A percentile compares a stretch with the other conserved stretches of the same genome.
Evolutionary conservation across 176 grass and related monocot species (phyloP).

Genomic region (Aegilops tauschii): DNA sequence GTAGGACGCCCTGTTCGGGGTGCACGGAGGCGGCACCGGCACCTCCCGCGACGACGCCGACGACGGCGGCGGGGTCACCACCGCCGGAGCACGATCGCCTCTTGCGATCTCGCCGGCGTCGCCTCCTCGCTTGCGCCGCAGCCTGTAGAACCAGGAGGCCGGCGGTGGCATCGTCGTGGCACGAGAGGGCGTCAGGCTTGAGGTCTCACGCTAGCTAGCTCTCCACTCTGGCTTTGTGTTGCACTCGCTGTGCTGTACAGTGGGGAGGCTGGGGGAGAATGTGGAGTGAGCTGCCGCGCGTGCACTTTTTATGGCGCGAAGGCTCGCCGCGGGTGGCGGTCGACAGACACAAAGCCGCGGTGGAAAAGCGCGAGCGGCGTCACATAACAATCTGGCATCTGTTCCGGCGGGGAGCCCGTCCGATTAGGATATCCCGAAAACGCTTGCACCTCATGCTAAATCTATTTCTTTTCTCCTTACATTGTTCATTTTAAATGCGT

Average conservation of each 20-base stretch:
- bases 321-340: slow-evolving; percentile 32
- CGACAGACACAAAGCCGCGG: slow-evolving; percentile 16
- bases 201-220: background rate
- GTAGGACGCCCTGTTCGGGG: slow-evolving; percentile 72
- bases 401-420: background rate
- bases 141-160: slow-evolving; percentile 75
- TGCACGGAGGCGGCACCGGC: slow-evolving; percentile 8
- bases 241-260: background rate
- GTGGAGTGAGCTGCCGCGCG: slow-evolving; percentile 14
- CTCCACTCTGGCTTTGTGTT: background rate
- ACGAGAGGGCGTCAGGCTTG: background rate
- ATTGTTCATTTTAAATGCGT: no score
- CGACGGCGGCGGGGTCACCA: background rate
- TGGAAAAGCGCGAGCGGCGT: slow-evolving; percentile 19
- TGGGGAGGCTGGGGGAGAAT: background rate
- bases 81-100: background rate
- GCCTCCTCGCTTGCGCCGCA: slow-evolving; percentile 48
- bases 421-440: background rate
- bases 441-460: background rate
- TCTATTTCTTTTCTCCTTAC: no score
- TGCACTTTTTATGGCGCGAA: slow-evolving; percentile 47
- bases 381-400: slow-evolving; percentile 2
- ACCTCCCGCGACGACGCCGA: background rate
- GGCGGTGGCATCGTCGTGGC: slow-evolving; percentile 36
- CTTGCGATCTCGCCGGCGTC: background rate